These are phyloP conservation scores for Peronospora farinosa DNA, from an alignment of 352 stramenopile genomes.

Conservation along the genomic window DNA sequence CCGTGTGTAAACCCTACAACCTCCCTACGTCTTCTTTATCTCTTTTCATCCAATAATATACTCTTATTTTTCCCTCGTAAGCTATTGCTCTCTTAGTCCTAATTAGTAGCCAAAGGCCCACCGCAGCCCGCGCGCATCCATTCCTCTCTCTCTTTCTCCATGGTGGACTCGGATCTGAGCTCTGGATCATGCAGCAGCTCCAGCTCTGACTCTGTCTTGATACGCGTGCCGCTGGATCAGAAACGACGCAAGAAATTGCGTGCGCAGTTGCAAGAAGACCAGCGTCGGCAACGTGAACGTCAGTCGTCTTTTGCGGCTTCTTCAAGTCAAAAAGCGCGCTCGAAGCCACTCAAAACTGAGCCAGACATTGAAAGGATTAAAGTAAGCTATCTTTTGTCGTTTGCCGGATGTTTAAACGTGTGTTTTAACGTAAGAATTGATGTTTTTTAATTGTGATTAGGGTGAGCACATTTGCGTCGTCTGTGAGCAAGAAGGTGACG, in stretches of 20 bases:
- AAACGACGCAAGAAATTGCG: constrained; percentile 56
- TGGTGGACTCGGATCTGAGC: constrained; percentile 34
- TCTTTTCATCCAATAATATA: neutral
- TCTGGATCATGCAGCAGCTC: constrained; percentile 56
- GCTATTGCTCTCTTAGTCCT: neutral
- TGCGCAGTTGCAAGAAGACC: constrained; percentile 39
- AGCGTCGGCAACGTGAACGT: constrained; percentile 22
- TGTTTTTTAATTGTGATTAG: constrained; percentile 18
- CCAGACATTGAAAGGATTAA: constrained; percentile 18
- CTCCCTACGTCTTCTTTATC: neutral
- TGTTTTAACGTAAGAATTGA: constrained; percentile 2
- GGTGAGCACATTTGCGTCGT: constrained; percentile 61
- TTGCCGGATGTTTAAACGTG: constrained; percentile 2
- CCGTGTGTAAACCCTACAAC: neutral
- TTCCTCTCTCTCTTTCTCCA: constrained; percentile 9
- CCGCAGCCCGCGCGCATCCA: neutral
- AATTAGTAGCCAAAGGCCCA: neutral
- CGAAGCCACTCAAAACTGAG: constrained; percentile 3
- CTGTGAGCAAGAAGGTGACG: constrained; percentile 56
- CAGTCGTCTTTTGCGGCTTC: constrained; percentile 3
- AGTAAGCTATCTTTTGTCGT: constrained; percentile 3
- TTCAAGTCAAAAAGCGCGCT: neutral
- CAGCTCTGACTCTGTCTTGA: constrained; percentile 70
- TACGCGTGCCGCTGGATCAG: constrained; percentile 60
- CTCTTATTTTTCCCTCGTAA: neutral